Conservation (phyloP, 1,139 yeast genomes). For the Suhomyces bokatorum region DNA sequence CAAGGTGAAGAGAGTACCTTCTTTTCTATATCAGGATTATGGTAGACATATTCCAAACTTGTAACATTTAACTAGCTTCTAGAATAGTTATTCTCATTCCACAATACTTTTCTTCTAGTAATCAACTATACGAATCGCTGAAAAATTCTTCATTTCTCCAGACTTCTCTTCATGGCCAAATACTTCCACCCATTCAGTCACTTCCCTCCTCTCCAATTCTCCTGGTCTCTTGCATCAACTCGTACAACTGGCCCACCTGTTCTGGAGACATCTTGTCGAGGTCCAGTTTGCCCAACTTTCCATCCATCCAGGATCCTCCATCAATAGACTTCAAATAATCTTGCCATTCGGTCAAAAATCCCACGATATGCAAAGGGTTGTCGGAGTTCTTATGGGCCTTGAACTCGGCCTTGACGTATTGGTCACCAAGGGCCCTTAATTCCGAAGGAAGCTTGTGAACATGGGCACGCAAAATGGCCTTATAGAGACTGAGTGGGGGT, state of each 20-base stretch:
- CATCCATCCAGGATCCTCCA: slow-evolving; percentile 76
- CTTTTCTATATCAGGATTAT: no score
- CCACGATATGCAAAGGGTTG: slow-evolving; percentile 91
- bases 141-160: no score
- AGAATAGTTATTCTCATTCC: no score
- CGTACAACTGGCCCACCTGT: slow-evolving; percentile 75
- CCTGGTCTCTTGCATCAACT: slow-evolving; percentile 49
- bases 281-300: slow-evolving; percentile 62
- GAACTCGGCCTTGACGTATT: slow-evolving; percentile 87
- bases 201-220: slow-evolving; percentile 56
- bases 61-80: no score
- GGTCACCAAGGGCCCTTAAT: slow-evolving; percentile 80
- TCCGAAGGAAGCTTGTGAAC: slow-evolving; percentile 58
- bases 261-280: slow-evolving; percentile 87
- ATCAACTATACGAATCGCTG: no score
- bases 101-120: no score
- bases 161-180: background rate
- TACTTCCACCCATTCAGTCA: background rate
- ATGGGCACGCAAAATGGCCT: slow-evolving; percentile 81
- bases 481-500: slow-evolving; percentile 79
- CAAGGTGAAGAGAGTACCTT: no score
- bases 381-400: slow-evolving; percentile 79
- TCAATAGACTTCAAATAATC: slow-evolving; percentile 73
- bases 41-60: no score
- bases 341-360: slow-evolving; percentile 93